Percentiles rank a stretch among this genome's conserved stretches.
Conservation (phyloP, 1,284 basidiomycete genomes). For the Tilletia setariae region DNA sequence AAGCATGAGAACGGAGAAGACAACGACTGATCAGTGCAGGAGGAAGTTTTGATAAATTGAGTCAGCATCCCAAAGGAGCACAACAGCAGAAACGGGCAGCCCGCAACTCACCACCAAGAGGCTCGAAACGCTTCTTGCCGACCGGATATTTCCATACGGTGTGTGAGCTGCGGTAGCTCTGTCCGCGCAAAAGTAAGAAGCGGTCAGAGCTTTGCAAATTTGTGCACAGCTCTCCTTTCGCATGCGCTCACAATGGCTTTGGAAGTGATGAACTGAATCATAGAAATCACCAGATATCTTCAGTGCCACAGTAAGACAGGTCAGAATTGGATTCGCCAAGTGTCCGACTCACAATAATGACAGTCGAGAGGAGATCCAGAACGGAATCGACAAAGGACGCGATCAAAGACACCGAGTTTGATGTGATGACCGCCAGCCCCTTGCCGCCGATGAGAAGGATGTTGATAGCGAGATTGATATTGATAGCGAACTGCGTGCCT, state of each 20-base stretch:
- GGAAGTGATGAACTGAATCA: slow-evolving; percentile 38
- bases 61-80: background rate
- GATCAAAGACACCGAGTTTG: slow-evolving; percentile 62
- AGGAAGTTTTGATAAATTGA: background rate
- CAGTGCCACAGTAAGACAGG: background rate
- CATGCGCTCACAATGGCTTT: slow-evolving; percentile 30
- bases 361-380: slow-evolving; percentile 61
- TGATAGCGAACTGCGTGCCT: slow-evolving; percentile 47
- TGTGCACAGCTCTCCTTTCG: too few relatives aligned
- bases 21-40: slow-evolving; percentile 34
- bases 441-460: slow-evolving; percentile 59
- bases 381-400: slow-evolving; percentile 61
- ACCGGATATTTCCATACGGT: slow-evolving; percentile 58
- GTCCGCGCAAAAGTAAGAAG: background rate
- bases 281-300: background rate
- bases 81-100: background rate
- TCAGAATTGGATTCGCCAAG: background rate
- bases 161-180: slow-evolving; percentile 40
- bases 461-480: slow-evolving; percentile 55
- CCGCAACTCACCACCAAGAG: slow-evolving; percentile 47
- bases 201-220: background rate
- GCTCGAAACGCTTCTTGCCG: slow-evolving; percentile 60
- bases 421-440: slow-evolving; percentile 59
- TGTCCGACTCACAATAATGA: slow-evolving; percentile 46
- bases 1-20: slow-evolving; percentile 64